phyloP scores from a whole-genome alignment of 169 alveolate species.

The Eimeria brunetti region DNA sequence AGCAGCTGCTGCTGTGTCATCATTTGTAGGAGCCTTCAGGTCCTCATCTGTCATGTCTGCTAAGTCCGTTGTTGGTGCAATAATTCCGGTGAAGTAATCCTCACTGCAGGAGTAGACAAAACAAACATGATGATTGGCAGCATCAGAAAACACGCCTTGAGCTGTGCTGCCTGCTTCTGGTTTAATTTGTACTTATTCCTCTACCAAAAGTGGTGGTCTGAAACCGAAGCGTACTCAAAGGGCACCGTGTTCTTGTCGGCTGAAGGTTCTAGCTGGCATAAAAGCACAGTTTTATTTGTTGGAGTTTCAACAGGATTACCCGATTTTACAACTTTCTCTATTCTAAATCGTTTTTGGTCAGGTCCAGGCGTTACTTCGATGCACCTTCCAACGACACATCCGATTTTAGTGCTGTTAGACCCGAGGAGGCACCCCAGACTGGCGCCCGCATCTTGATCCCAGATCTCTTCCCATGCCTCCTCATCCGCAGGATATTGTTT shows the following conservation, averaged over 20 bases:
- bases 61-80: not conserved
- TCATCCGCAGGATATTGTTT: not conserved
- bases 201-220: not conserved
- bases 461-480: not conserved
- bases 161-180: not conserved
- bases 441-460: too few relatives aligned
- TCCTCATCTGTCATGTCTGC: not conserved
- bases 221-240: not conserved
- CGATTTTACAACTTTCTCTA: too few relatives aligned
- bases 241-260: not conserved
- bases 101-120: not conserved
- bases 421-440: too few relatives aligned
- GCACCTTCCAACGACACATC: too few relatives aligned
- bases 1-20: not conserved
- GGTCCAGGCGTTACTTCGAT: too few relatives aligned
- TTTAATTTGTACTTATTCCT: too few relatives aligned
- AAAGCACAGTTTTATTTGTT: not conserved
- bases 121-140: too few relatives aligned
- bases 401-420: too few relatives aligned
- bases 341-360: too few relatives aligned
- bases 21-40: not conserved
- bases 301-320: not conserved
- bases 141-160: too few relatives aligned
- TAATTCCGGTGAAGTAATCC: not conserved
- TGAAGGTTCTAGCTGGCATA: not conserved